Percentiles rank a stretch among this genome's conserved stretches.
Conservation (phyloP, 148 eudicot genomes). For the Cornus controversa region DNA sequence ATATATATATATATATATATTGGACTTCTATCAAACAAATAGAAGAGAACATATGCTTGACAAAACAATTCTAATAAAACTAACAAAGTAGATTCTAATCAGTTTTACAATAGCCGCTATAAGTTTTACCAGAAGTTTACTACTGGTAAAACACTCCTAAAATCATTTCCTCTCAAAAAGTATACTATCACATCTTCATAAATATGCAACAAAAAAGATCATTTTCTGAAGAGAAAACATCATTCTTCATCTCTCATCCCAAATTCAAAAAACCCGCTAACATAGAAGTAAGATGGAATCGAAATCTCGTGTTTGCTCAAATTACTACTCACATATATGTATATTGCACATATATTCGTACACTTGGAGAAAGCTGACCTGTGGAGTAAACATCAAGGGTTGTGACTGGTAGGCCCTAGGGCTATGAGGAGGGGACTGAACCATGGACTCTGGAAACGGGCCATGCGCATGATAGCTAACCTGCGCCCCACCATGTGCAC, state of each 20-base stretch:
- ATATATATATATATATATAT: no score
- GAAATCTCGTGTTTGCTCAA: background rate
- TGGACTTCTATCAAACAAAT: background rate
- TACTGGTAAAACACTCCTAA: background rate
- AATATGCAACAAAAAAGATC: background rate
- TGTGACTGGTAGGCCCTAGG: conserved; percentile 43
- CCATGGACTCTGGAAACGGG: conserved; percentile 32
- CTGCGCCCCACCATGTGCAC: conserved; percentile 16
- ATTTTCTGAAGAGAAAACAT: background rate
- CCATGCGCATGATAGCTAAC: conserved; percentile 25
- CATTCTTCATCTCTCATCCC: background rate
- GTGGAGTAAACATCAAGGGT: conserved; percentile 46
- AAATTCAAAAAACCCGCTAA: background rate
- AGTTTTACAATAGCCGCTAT: background rate
- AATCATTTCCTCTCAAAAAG: background rate
- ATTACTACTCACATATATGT: background rate
- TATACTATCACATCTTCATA: background rate
- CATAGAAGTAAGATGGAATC: background rate
- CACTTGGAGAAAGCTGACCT: conserved; percentile 27
- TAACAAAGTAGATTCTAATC: background rate
- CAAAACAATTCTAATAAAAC: background rate
- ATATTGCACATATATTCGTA: background rate
- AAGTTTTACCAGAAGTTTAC: background rate
- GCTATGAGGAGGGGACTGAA: conserved; percentile 44
- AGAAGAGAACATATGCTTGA: conserved; percentile 9